phyloP scores from a whole-genome alignment of 2,329 filamentous ascomycete genomes.

The Xylaria arbuscula region DNA sequence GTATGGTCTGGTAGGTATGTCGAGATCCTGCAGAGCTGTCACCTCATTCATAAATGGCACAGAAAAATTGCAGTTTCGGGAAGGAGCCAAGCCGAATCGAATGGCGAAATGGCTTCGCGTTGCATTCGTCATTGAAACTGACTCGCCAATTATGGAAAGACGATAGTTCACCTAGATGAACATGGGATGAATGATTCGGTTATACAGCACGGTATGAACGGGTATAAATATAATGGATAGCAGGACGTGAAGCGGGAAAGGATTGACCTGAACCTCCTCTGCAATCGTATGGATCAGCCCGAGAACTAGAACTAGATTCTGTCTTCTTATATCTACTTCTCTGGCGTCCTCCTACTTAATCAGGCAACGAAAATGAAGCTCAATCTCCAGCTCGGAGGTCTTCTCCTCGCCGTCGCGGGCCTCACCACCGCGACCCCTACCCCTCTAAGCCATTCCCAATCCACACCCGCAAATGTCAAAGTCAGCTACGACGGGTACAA shows the following conservation, averaged over 20 bases:
- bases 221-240: slow-evolving; percentile 7
- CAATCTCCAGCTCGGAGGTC: slow-evolving; percentile 1
- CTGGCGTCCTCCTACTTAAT: not conserved
- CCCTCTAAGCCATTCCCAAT: too few species aligned
- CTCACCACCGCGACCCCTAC: not conserved
- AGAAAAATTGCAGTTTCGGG: slow-evolving; percentile 39
- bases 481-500: slow-evolving; percentile 51
- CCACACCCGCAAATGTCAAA: slow-evolving; percentile 35
- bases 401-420: slow-evolving; percentile 20
- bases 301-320: not conserved
- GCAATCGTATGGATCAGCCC: too few species aligned
- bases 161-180: not conserved
- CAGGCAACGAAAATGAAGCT: slow-evolving; percentile 36
- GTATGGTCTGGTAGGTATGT: slow-evolving; percentile 24
- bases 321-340: not conserved
- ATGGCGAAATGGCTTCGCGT: slow-evolving; percentile 32
- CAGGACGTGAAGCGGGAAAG: too few species aligned
- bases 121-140: slow-evolving; percentile 33
- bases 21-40: slow-evolving; percentile 41
- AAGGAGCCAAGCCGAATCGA: slow-evolving; percentile 38
- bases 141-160: slow-evolving; percentile 17
- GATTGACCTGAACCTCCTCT: too few species aligned
- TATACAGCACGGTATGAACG: not conserved
- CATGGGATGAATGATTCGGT: not conserved
- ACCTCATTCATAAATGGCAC: slow-evolving; percentile 38